Evolutionary conservation across 345 rosid genomes (phyloP).

Genomic region (Salix caprea): DNA sequence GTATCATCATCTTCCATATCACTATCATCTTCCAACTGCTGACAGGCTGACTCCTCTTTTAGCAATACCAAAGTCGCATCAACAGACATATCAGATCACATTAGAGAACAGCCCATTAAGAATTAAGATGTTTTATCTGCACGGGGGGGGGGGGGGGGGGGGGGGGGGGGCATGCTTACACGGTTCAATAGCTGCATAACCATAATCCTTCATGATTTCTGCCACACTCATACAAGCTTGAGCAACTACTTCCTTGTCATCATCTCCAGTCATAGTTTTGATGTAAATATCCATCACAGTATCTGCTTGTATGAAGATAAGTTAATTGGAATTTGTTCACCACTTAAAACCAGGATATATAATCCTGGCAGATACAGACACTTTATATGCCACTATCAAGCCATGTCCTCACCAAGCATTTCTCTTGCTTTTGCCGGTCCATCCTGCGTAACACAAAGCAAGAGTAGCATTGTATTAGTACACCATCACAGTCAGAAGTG

Average conservation of each 20-base stretch:
- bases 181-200: slow-evolving; percentile 68
- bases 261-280: slow-evolving; percentile 85
- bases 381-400: slow-evolving; percentile 1
- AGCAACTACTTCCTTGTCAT: slow-evolving; percentile 97
- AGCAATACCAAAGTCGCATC: slow-evolving; percentile 73
- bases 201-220: slow-evolving; percentile 82
- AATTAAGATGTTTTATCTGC: slow-evolving; percentile 3
- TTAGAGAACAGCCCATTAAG: slow-evolving; percentile 5
- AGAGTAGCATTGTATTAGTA: slow-evolving; percentile 5
- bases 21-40: slow-evolving; percentile 65
- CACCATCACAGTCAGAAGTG: background rate
- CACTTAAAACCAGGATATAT: background rate
- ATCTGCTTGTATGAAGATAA: slow-evolving; percentile 44
- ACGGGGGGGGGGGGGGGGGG: background rate
- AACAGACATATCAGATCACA: slow-evolving; percentile 46
- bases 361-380: background rate
- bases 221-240: slow-evolving; percentile 85
- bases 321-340: slow-evolving; percentile 13
- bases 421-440: slow-evolving; percentile 65
- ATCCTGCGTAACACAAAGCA: slow-evolving; percentile 50
- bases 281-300: slow-evolving; percentile 69
- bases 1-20: slow-evolving; percentile 75
- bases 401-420: slow-evolving; percentile 57
- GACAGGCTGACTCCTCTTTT: slow-evolving; percentile 86
- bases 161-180: slow-evolving; percentile 45